These are phyloP conservation scores for Pythium vanterpoolii DNA, from an alignment of 352 stramenopile species.

Conservation along the genomic window DNA sequence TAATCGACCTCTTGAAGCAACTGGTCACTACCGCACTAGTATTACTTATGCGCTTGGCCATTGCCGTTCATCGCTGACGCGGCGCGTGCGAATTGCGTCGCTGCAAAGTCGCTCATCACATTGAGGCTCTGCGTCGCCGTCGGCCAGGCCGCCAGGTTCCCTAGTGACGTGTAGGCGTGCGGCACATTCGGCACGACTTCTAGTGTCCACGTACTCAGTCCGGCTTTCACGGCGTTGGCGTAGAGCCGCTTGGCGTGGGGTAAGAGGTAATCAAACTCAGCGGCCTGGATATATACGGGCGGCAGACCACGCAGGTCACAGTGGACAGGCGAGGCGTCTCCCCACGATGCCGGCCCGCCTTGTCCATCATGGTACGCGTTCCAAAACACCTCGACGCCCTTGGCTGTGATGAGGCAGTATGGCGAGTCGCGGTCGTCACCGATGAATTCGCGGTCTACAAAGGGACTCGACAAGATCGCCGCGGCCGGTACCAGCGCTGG, in stretches of 20 bases:
- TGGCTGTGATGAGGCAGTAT: conserved; percentile 1
- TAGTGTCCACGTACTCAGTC: conserved; percentile 3
- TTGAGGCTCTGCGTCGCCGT: too few species aligned
- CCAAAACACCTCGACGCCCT: background rate
- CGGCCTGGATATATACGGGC: conserved; percentile 15
- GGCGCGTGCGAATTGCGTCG: too few species aligned
- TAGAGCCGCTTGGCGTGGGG: conserved; percentile 1
- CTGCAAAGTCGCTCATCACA: too few species aligned
- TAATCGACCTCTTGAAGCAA: too few species aligned
- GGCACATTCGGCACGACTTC: conserved; percentile 19
- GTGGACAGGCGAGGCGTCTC: conserved; percentile 7
- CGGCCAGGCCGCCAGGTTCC: too few species aligned
- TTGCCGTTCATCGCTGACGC: too few species aligned
- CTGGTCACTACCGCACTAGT: too few species aligned
- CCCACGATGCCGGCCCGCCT: background rate
- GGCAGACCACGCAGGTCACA: conserved; percentile 12
- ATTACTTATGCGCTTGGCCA: too few species aligned
- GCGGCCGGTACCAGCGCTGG: background rate
- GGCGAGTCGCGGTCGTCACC: conserved; percentile 14
- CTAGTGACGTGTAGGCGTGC: conserved; percentile 15
- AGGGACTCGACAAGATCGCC: conserved; percentile 23
- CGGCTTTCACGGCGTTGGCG: conserved; percentile 1
- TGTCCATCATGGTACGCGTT: background rate
- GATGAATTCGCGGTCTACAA: conserved; percentile 47
- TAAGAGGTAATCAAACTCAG: conserved; percentile 17